A percentile compares a stretch with the other conserved stretches of the same genome.
phyloP scores from a whole-genome alignment of 1,284 basidiomycete species.

The Cutaneotrichosporon sp. region DNA sequence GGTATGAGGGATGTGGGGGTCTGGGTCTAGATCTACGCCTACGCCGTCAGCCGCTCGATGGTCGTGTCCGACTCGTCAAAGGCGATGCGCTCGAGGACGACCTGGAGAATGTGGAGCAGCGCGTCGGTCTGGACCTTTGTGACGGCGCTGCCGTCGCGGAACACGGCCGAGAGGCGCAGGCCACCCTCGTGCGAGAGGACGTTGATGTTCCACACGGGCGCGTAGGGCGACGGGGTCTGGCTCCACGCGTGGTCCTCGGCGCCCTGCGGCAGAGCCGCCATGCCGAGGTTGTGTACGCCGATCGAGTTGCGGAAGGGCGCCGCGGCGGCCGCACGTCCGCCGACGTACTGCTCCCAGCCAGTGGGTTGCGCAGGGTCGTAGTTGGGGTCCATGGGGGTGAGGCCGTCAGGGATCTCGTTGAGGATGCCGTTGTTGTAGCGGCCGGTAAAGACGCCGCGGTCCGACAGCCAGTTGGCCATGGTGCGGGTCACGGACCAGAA shows the following conservation, averaged over 20 bases:
- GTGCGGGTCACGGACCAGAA: conserved; percentile 32
- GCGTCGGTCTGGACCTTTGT: conserved; percentile 9
- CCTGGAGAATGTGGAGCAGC: background rate
- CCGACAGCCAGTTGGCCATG: background rate
- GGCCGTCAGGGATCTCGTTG: conserved; percentile 35
- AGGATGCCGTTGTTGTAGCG: conserved; percentile 37
- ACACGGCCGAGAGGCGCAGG: conserved; percentile 28
- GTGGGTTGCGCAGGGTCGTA: conserved; percentile 33
- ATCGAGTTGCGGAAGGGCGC: conserved; percentile 26
- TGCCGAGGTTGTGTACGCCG: conserved; percentile 41
- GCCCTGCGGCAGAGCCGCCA: conserved; percentile 24
- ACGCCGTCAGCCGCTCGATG: background rate
- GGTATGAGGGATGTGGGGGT: background rate
- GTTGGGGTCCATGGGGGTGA: background rate
- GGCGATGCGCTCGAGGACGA: background rate
- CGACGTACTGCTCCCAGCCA: conserved; percentile 43
- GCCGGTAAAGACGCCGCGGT: conserved; percentile 19
- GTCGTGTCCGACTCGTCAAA: background rate
- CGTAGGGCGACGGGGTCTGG: conserved; percentile 32
- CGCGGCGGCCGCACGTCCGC: conserved; percentile 15
- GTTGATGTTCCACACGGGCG: conserved; percentile 25
- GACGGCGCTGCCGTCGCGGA: conserved; percentile 31
- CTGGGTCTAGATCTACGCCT: background rate
- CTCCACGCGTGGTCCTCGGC: conserved; percentile 40
- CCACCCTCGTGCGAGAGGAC: conserved; percentile 39